Conservation (phyloP, 495 filamentous ascomycete genomes). For the Penicillium steckii region DNA sequence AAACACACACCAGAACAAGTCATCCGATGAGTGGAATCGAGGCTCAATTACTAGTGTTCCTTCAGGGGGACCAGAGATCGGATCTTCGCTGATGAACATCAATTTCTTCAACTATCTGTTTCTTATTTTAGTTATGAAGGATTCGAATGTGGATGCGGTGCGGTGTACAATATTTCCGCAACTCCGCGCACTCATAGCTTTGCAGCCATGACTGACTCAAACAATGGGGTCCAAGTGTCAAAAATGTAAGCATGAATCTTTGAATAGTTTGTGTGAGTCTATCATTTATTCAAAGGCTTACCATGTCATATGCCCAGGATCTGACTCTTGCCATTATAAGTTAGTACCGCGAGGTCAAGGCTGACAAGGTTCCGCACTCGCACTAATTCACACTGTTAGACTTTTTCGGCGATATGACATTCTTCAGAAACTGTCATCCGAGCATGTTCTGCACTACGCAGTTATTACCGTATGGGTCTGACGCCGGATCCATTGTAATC, state of each 20-base stretch:
- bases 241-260: not conserved
- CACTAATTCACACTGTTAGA: not conserved
- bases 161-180: no score
- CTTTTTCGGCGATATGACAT: not conserved
- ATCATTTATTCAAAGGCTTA: not conserved
- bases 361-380: not conserved
- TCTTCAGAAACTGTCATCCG: not conserved
- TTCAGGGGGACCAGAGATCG: no score
- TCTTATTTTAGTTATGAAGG: conserved; percentile 1
- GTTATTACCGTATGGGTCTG: not conserved
- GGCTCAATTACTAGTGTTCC: no score
- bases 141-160: no score
- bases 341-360: not conserved
- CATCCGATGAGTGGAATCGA: no score
- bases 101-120: not conserved
- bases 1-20: no score
- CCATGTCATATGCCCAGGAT: not conserved
- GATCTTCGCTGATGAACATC: not conserved
- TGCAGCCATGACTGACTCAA: no score
- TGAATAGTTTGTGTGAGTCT: not conserved
- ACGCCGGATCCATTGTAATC: not conserved
- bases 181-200: no score
- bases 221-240: no score
- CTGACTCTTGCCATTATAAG: not conserved
- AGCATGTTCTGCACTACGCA: not conserved